A percentile compares a stretch with the other conserved stretches of the same genome.
Conservation (phyloP, 345 rosid species). For the Raphanus sativus region DNA sequence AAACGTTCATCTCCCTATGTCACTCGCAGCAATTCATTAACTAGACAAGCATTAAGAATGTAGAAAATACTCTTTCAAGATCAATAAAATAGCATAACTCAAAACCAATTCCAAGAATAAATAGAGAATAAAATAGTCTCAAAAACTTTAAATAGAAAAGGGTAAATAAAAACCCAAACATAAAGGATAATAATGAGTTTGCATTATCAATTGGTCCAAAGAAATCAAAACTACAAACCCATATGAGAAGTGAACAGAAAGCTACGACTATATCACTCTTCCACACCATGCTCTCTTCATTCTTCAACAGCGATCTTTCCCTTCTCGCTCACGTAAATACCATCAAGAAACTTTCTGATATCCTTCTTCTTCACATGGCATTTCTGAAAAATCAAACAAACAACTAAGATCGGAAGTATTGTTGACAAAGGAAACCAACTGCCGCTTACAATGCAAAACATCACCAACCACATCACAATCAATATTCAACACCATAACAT, state of each 20-base stretch:
- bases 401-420: not conserved
- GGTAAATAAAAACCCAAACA: not conserved
- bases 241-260: slow-evolving; percentile 4
- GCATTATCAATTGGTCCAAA: slow-evolving; percentile 19
- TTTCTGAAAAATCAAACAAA: slow-evolving; percentile 43
- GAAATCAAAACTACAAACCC: slow-evolving; percentile 6
- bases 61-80: not conserved
- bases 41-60: not conserved
- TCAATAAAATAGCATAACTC: slow-evolving; percentile 1
- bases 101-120: not conserved
- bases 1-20: not conserved
- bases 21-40: not conserved
- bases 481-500: not conserved
- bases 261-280: slow-evolving; percentile 16
- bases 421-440: not conserved
- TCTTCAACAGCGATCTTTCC: slow-evolving; percentile 48
- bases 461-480: not conserved
- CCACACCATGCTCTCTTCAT: slow-evolving; percentile 28
- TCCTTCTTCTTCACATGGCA: slow-evolving; percentile 72
- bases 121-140: not conserved
- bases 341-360: slow-evolving; percentile 65
- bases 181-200: not conserved
- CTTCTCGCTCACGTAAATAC: slow-evolving; percentile 63
- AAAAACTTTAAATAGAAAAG: not conserved
- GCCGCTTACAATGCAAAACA: not conserved